Evolutionary conservation across 805 yeast species (phyloP).

Genomic region (Metschnikowia amazonensis): DNA sequence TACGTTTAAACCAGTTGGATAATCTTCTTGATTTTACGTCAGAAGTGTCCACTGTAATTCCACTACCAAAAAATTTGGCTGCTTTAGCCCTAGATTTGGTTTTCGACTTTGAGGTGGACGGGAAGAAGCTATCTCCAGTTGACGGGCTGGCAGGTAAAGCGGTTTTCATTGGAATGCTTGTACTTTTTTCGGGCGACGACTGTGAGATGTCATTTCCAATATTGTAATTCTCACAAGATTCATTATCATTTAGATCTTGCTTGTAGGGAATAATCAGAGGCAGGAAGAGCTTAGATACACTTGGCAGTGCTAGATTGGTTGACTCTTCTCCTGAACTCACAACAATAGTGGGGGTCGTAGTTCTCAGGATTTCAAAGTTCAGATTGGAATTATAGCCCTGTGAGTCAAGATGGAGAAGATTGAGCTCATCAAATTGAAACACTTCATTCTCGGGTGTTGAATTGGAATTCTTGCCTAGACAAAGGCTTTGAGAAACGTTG

Average conservation of each 20-base stretch:
- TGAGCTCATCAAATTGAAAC: neutral
- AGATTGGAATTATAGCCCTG: too few species aligned
- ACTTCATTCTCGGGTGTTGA: neutral
- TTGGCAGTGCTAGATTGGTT: neutral
- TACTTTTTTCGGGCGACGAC: neutral
- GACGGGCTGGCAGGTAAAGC: neutral
- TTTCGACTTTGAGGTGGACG: neutral
- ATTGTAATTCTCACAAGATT: neutral
- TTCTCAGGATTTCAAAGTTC: neutral
- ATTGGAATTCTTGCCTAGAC: neutral
- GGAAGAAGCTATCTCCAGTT: neutral
- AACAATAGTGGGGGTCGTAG: slow-evolving; percentile 1
- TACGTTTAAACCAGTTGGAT: slow-evolving; percentile 1
- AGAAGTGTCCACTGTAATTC: neutral
- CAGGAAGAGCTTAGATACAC: neutral
- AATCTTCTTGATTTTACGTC: neutral
- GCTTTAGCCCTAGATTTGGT: neutral
- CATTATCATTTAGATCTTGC: neutral
- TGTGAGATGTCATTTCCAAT: neutral
- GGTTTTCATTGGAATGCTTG: neutral
- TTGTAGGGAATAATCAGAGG: neutral
- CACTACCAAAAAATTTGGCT: neutral
- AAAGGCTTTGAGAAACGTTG: neutral
- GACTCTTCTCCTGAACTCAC: neutral
- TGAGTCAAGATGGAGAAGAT: neutral